These are phyloP conservation scores for Neonectria sp. DNA, from an alignment of 2,329 filamentous ascomycete genomes.

Conservation along the genomic window DNA sequence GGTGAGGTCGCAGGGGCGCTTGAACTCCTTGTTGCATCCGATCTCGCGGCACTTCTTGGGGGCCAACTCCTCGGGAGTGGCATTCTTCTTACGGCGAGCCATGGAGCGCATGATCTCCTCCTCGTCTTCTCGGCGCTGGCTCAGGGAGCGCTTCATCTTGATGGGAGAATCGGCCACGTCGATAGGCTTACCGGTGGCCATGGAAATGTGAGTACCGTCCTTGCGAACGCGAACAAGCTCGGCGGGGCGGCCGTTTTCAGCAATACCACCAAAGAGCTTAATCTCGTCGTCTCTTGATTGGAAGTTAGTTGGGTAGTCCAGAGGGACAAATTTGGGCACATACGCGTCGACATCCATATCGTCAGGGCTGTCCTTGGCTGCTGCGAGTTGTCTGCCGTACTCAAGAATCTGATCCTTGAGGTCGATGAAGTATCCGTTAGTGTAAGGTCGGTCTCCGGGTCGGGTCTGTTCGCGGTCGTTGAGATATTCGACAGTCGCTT, in stretches of 20 bases:
- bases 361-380: conserved; percentile 75
- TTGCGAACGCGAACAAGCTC: conserved; percentile 88
- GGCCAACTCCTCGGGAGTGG: conserved; percentile 85
- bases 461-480: conserved; percentile 89
- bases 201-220: conserved; percentile 83
- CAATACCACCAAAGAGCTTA: conserved; percentile 84
- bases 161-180: conserved; percentile 67
- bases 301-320: conserved; percentile 49
- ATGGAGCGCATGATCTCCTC: conserved; percentile 91
- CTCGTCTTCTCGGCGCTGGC: conserved; percentile 81
- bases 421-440: conserved; percentile 96
- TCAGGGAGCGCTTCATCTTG: conserved; percentile 76
- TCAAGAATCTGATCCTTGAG: conserved; percentile 93
- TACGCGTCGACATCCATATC: conserved; percentile 74
- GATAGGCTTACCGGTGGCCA: conserved; percentile 78
- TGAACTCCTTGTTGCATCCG: conserved; percentile 92
- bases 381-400: conserved; percentile 88
- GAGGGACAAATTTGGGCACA: conserved; percentile 54
- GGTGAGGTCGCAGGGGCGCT: conserved; percentile 95
- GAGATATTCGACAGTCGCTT: conserved; percentile 89
- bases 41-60: conserved; percentile 82
- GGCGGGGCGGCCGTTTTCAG: conserved; percentile 84
- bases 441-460: conserved; percentile 90
- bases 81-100: conserved; percentile 96
- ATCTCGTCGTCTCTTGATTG: conserved; percentile 73